Conservation (phyloP, 805 yeast genomes). For the Candida hungchunana region DNA sequence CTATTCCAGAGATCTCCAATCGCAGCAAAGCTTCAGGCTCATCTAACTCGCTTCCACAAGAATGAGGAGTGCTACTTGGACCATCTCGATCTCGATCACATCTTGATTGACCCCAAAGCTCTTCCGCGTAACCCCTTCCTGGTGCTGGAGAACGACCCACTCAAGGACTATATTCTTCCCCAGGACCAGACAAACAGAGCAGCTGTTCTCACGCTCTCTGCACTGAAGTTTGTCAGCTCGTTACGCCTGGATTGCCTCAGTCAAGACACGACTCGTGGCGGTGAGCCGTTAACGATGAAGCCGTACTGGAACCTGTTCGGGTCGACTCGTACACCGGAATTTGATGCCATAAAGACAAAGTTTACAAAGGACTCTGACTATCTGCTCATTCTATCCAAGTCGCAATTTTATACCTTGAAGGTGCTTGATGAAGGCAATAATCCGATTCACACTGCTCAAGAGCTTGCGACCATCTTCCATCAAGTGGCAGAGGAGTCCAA, state of each 20-base stretch:
- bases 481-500: slow-evolving; percentile 66
- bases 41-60: slow-evolving; percentile 43
- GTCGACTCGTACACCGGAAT: slow-evolving; percentile 53
- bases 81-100: slow-evolving; percentile 37
- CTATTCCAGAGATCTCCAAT: slow-evolving; percentile 41
- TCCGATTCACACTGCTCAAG: slow-evolving; percentile 59
- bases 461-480: slow-evolving; percentile 60
- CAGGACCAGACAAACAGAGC: slow-evolving; percentile 68
- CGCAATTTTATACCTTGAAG: slow-evolving; percentile 85
- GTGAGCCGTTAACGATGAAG: slow-evolving; percentile 57
- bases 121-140: slow-evolving; percentile 77
- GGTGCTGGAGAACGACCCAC: slow-evolving; percentile 71
- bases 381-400: slow-evolving; percentile 68
- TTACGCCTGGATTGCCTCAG: slow-evolving; percentile 49
- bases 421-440: slow-evolving; percentile 69
- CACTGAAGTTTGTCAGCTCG: slow-evolving; percentile 61
- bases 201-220: slow-evolving; percentile 59
- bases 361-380: slow-evolving; percentile 63
- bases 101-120: slow-evolving; percentile 35
- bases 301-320: slow-evolving; percentile 68
- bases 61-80: slow-evolving; percentile 51
- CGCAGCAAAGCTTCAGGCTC: slow-evolving; percentile 47
- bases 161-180: slow-evolving; percentile 44
- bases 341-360: slow-evolving; percentile 68
- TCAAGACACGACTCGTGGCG: slow-evolving; percentile 54